Percentiles rank a stretch among this genome's conserved stretches.
Conservation (phyloP, 2,329 filamentous ascomycete genomes). For the Elsinoe australis region DNA sequence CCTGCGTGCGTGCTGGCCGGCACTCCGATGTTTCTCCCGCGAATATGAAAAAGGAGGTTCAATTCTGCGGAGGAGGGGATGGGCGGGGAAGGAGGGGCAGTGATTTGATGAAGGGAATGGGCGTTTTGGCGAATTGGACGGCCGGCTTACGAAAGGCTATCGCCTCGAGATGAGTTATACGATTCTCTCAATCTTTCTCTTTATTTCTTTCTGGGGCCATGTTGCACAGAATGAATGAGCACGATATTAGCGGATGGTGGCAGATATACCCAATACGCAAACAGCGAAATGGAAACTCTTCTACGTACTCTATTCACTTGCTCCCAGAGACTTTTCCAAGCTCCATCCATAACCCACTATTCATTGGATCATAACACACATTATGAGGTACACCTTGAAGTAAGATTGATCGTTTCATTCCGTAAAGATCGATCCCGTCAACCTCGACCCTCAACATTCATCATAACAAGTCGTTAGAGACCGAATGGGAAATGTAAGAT, state of each 20-base stretch:
- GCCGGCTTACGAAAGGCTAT: conserved; percentile 16
- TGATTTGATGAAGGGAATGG: conserved; percentile 11
- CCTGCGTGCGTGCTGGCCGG: neutral
- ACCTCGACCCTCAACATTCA: no score
- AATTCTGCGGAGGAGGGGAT: conserved; percentile 1
- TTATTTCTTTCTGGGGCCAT: neutral
- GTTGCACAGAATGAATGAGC: neutral
- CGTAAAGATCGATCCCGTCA: no score
- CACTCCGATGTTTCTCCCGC: conserved; percentile 4
- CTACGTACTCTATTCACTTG: no score
- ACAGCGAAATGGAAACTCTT: no score
- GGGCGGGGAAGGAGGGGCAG: neutral
- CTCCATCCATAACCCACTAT: no score
- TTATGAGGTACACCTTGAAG: no score
- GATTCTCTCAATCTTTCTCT: neutral
- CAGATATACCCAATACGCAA: no score
- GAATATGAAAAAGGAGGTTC: conserved; percentile 4
- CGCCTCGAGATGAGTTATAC: conserved; percentile 8
- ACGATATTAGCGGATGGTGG: neutral
- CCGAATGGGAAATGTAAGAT: no score
- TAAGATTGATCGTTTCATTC: no score
- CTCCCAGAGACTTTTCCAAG: no score
- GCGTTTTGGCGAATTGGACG: conserved; percentile 17
- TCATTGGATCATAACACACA: no score
- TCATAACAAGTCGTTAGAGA: no score